Evolutionary conservation across 805 yeast genomes (phyloP).

Genomic region (Nadsonia fulvescens): DNA sequence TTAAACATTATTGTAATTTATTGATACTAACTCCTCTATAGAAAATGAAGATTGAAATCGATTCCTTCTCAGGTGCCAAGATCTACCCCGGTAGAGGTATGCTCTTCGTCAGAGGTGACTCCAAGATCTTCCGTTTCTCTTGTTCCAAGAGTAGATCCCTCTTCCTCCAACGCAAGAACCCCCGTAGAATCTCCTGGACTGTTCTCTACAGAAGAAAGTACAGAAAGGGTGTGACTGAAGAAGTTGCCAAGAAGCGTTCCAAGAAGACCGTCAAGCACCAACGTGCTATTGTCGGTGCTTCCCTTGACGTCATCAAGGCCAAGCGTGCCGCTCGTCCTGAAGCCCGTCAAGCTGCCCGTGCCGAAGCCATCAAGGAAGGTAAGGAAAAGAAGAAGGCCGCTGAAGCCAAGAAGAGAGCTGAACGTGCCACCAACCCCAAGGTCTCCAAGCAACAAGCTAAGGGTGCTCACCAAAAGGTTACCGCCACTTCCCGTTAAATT

Average conservation of each 20-base stretch:
- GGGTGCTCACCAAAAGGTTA: slow-evolving; percentile 96
- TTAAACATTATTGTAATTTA: no score
- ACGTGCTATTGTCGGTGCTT: slow-evolving; percentile 99
- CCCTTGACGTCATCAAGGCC: slow-evolving; percentile 94
- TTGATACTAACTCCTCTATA: no score
- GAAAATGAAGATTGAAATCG: slow-evolving; percentile 96
- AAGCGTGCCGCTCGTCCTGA: slow-evolving; percentile 93
- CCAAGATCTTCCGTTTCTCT: slow-evolving; percentile 98
- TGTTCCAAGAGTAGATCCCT: slow-evolving; percentile 93
- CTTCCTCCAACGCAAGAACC: slow-evolving; percentile 99
- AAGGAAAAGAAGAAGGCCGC: slow-evolving; percentile 52
- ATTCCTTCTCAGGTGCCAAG: slow-evolving; percentile 97
- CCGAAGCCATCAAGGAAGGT: slow-evolving; percentile 49
- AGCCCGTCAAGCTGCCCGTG: slow-evolving; percentile 96
- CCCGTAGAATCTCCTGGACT: slow-evolving; percentile 99
- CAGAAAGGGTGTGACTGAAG: slow-evolving; percentile 99
- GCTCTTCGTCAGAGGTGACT: slow-evolving; percentile 98
- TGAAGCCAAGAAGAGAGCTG: slow-evolving; percentile 91
- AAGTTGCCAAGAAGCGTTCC: slow-evolving; percentile 88
- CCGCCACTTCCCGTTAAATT: slow-evolving; percentile 95
- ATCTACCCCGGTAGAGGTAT: slow-evolving; percentile 99
- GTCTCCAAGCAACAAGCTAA: slow-evolving; percentile 91
- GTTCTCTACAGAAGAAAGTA: slow-evolving; percentile 99
- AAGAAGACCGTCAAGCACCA: slow-evolving; percentile 97
- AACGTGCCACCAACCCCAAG: slow-evolving; percentile 48